Base-by-base conservation (phyloP, 768 basidiomycete species). In the Amanita molliuscula region DNA sequence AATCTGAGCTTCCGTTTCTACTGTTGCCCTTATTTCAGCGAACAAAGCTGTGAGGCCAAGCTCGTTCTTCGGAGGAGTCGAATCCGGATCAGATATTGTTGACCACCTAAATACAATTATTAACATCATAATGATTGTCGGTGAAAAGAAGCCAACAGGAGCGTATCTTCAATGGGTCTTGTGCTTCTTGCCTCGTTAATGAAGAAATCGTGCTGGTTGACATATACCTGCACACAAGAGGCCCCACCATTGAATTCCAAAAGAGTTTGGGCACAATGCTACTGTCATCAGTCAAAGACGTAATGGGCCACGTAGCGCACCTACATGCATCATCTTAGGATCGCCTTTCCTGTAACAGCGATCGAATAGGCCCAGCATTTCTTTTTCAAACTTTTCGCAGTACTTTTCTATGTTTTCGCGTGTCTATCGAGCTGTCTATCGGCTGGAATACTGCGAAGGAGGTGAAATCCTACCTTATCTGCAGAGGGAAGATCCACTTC, bases 131-230 rank as follows among this genome's bases (percentile, higher is more conserved):
- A 44, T 38, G 44, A 52, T 21, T 29, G 28, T 44, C 38, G 9
- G 46, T 34, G 20, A 26, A 29, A 31, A 37, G 7, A 25, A 28
- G 63, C 77, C 47, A 50, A 85, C 79, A 85, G 62, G 48, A 76
- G 45, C n/a, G 71, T 70, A 58, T 84, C 82, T 28, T 78, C 72
- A 35, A 68, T 66, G 11, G 75, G 66, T 52, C 75, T 74, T 28
- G 72, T 72, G 47, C 83, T 84, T 31, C 85, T 81, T 34, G 90
- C 81, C 48, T 89, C 80, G 62, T 94, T 94, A 63, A 98, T 97
- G 74, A 99, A 99, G 73, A 99, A 99, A 63, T 98, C 96, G 58
- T 99, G 96, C 62, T 99, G 96, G 59, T 98, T 99, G 49, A 99
- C 96, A 59, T 98, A 99, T 10, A 98, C 90, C 65, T 97, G 94